These are phyloP conservation scores for Trichoderma reesei DNA, from an alignment of 495 filamentous ascomycete genomes.

Conservation along the genomic window DNA sequence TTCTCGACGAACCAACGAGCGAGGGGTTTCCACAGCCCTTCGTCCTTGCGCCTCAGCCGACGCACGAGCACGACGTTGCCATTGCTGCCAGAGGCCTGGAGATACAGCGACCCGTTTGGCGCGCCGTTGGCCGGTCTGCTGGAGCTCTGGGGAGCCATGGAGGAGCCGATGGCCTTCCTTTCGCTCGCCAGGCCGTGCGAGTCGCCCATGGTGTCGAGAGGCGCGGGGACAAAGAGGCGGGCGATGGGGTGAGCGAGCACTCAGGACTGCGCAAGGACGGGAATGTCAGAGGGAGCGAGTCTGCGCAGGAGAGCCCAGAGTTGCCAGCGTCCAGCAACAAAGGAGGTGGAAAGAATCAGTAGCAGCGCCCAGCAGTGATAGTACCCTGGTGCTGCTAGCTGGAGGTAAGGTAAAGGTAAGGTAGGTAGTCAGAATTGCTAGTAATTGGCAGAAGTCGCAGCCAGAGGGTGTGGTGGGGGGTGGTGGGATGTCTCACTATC, in stretches of 20 bases:
- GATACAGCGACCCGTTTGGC: slow-evolving; percentile 37
- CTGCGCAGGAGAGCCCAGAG: no score
- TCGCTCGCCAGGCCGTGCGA: not conserved
- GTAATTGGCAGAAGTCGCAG: not conserved
- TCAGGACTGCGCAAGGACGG: not conserved
- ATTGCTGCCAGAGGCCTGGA: slow-evolving; percentile 32
- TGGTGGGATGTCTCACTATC: slow-evolving; percentile 3
- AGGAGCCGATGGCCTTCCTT: slow-evolving; percentile 7
- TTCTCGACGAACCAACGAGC: slow-evolving; percentile 43
- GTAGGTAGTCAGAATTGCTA: no score
- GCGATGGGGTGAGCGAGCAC: not conserved
- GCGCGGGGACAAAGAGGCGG: not conserved
- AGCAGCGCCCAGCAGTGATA: no score
- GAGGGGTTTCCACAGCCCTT: slow-evolving; percentile 31
- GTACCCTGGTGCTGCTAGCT: no score
- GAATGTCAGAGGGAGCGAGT: not conserved
- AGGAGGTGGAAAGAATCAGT: not conserved
- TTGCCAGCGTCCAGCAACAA: not conserved
- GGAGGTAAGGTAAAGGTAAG: no score
- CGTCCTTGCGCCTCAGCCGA: slow-evolving; percentile 36
- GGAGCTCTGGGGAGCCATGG: slow-evolving; percentile 16
- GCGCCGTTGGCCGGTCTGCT: slow-evolving; percentile 13
- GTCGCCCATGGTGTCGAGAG: slow-evolving; percentile 5
- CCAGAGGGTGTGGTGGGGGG: slow-evolving; percentile 8
- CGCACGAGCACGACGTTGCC: slow-evolving; percentile 37